These are phyloP conservation scores for Exophiala aquamarina DNA, from an alignment of 2,329 filamentous ascomycete species.

Conservation along the genomic window DNA sequence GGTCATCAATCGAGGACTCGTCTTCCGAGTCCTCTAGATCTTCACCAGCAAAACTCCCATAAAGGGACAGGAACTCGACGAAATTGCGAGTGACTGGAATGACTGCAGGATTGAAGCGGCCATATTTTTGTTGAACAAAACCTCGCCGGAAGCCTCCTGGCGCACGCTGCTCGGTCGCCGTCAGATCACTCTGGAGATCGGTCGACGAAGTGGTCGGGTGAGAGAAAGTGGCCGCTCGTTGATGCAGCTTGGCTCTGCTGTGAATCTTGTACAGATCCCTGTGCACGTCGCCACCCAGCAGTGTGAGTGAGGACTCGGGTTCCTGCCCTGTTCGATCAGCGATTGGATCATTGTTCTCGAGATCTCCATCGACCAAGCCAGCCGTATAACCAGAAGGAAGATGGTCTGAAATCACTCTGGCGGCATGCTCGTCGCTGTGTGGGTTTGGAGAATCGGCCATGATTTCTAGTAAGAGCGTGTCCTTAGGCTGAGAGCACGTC, in stretches of 20 bases:
- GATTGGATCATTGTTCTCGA: not conserved
- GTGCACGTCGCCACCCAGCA: slow-evolving; percentile 77
- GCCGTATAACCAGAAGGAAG: slow-evolving; percentile 1
- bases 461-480: no score
- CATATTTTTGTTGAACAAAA: slow-evolving; percentile 41
- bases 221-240: slow-evolving; percentile 69
- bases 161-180: slow-evolving; percentile 46
- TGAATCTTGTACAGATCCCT: slow-evolving; percentile 75
- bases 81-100: slow-evolving; percentile 66
- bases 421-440: not conserved
- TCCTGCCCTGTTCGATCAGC: not conserved
- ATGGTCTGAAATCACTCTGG: slow-evolving; percentile 1
- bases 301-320: slow-evolving; percentile 62
- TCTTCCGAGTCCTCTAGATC: slow-evolving; percentile 61
- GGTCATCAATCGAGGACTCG: slow-evolving; percentile 51
- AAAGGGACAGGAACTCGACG: slow-evolving; percentile 72
- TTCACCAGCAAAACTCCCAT: slow-evolving; percentile 75
- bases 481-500: not conserved
- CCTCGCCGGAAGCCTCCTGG: slow-evolving; percentile 58
- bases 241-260: slow-evolving; percentile 51
- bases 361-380: not conserved
- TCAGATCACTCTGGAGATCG: slow-evolving; percentile 38
- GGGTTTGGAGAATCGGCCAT: not conserved
- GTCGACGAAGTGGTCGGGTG: slow-evolving; percentile 37
- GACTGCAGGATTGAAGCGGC: slow-evolving; percentile 21